Conservation (phyloP, 805 yeast genomes). For the Tetrapisispora namnaoensis region DNA sequence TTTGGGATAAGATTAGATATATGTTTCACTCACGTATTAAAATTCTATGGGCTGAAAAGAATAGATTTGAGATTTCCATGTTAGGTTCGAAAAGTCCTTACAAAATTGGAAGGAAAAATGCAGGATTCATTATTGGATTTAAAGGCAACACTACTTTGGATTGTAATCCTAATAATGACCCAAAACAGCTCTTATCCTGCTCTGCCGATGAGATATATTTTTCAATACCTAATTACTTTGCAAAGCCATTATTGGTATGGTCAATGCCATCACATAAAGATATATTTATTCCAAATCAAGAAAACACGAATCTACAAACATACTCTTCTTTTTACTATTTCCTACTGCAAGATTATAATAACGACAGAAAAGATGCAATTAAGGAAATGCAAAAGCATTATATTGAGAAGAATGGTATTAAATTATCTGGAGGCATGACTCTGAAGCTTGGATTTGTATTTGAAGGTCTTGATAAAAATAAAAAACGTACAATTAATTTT, state of each 20-base stretch:
- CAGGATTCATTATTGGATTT: conserved; percentile 76
- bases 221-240: conserved; percentile 67
- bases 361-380: conserved; percentile 12
- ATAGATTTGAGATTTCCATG: conserved; percentile 46
- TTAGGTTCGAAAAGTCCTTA: conserved; percentile 81
- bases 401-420: conserved; percentile 46
- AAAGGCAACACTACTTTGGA: conserved; percentile 47
- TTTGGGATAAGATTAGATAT: conserved; percentile 84
- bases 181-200: conserved; percentile 56
- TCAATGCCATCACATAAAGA: conserved; percentile 37
- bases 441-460: conserved; percentile 50
- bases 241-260: conserved; percentile 49
- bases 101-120: conserved; percentile 47
- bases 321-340: conserved; percentile 43
- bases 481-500: conserved; percentile 36
- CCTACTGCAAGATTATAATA: conserved; percentile 20
- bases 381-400: conserved; percentile 17
- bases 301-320: conserved; percentile 32
- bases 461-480: conserved; percentile 34
- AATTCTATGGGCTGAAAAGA: conserved; percentile 41
- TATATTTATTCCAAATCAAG: conserved; percentile 39
- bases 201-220: conserved; percentile 53
- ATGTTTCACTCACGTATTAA: conserved; percentile 63
- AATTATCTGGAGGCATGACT: conserved; percentile 49
- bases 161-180: conserved; percentile 59